Evolutionary conservation across 768 basidiomycete species (phyloP).

Genomic region (Peribolospora baueri): DNA sequence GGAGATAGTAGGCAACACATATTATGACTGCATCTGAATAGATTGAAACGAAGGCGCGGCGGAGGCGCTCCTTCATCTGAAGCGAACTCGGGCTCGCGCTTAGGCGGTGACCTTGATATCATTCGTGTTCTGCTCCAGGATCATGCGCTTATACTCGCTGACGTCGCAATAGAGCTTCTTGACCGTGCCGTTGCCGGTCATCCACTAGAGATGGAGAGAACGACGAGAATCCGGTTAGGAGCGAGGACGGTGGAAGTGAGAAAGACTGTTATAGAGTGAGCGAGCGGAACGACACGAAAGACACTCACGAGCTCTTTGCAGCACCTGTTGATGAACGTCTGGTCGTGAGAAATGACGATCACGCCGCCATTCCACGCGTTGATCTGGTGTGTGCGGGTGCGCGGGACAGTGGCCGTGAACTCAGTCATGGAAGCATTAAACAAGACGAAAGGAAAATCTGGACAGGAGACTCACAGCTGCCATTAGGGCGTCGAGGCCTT

Average conservation of each 20-base stretch:
- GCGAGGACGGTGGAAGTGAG: background rate
- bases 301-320: slow-evolving; percentile 14
- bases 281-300: background rate
- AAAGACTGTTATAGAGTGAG: background rate
- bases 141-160: slow-evolving; percentile 10
- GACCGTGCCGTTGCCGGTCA: background rate
- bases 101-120: no score
- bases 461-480: slow-evolving; percentile 28
- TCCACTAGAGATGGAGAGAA: background rate
- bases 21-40: no score
- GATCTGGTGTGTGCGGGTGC: background rate
- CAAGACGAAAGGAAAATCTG: slow-evolving; percentile 5
- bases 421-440: no score
- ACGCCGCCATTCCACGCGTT: slow-evolving; percentile 1
- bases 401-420: no score
- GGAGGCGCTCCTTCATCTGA: no score
- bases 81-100: no score
- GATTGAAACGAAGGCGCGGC: no score
- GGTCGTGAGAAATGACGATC: slow-evolving; percentile 11
- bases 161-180: background rate
- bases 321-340: slow-evolving; percentile 5
- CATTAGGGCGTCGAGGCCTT: slow-evolving; percentile 92
- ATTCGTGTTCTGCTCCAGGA: slow-evolving; percentile 1
- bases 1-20: no score
- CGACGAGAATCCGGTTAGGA: no score